phyloP scores from a whole-genome alignment of 2,329 filamentous ascomycete genomes.

The Aspergillus neotritici region DNA sequence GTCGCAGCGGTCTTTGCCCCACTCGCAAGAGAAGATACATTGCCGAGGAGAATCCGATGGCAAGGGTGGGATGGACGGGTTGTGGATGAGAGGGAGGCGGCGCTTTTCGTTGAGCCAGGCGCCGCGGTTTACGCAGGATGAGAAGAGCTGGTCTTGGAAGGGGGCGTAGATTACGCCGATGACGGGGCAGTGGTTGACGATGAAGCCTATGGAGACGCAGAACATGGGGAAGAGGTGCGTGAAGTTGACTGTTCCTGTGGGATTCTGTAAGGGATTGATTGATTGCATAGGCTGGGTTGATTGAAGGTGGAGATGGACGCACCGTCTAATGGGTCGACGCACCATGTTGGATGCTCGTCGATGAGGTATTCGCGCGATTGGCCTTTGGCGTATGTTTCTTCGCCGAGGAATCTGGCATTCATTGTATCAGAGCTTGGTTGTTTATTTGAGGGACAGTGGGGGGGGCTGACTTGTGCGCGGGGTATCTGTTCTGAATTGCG shows the following conservation, averaged over 20 bases:
- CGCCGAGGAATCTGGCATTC: slow-evolving; percentile 61
- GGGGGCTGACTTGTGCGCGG: slow-evolving; percentile 56
- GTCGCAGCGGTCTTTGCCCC: slow-evolving; percentile 72
- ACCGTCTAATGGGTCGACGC: slow-evolving; percentile 70
- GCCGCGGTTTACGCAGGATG: slow-evolving; percentile 59
- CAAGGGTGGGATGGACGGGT: slow-evolving; percentile 57
- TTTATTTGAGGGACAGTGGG: not conserved
- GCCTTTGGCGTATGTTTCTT: slow-evolving; percentile 68
- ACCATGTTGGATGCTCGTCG: slow-evolving; percentile 61
- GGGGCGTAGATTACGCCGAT: slow-evolving; percentile 70
- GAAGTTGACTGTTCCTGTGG: slow-evolving; percentile 65
- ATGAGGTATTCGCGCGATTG: slow-evolving; percentile 64
- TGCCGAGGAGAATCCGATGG: slow-evolving; percentile 59
- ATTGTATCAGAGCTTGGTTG: not conserved
- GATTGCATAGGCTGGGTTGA: not conserved
- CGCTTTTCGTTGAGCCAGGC: slow-evolving; percentile 64
- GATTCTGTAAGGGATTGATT: not conserved
- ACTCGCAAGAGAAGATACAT: slow-evolving; percentile 70
- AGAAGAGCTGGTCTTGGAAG: slow-evolving; percentile 64
- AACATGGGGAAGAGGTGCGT: slow-evolving; percentile 77
- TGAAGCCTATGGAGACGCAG: slow-evolving; percentile 69
- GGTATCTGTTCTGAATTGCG: slow-evolving; percentile 56
- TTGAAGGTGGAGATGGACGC: slow-evolving; percentile 1
- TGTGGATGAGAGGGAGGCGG: slow-evolving; percentile 57
- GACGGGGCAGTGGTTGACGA: slow-evolving; percentile 54